A percentile compares a stretch with the other conserved stretches of the same genome.
phyloP scores from a whole-genome alignment of 169 alveolate genomes.

The Toxoplasma gondii region DNA sequence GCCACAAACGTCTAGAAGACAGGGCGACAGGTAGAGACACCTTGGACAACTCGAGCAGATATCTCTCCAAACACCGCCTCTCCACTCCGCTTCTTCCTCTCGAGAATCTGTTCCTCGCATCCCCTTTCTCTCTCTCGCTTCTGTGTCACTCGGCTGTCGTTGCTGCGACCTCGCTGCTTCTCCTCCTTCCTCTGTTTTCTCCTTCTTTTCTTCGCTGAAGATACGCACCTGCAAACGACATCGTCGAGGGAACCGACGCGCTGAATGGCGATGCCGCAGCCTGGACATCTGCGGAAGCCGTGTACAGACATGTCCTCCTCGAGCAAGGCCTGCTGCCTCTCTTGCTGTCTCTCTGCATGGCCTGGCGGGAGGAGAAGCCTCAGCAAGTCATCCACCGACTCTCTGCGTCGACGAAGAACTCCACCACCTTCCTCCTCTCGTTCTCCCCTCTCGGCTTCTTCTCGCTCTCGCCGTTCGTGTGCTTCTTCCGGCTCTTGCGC shows the following conservation, averaged over 20 bases:
- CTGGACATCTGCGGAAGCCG: conserved; percentile 36
- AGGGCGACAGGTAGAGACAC: too few species aligned
- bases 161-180: not conserved
- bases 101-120: too few species aligned
- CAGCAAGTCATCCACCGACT: not conserved
- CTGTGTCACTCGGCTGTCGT: not conserved
- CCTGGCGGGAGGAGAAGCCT: not conserved
- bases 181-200: not conserved
- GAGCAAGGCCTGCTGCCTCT: not conserved
- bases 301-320: not conserved
- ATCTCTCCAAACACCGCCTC: too few species aligned
- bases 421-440: not conserved
- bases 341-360: not conserved
- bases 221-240: not conserved
- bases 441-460: not conserved
- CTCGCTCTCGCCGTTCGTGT: not conserved
- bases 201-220: not conserved
- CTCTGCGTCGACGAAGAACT: not conserved
- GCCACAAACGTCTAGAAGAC: too few species aligned
- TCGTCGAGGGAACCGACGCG: conserved; percentile 35
- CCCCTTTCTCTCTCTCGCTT: too few species aligned
- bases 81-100: too few species aligned
- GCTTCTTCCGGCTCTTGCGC: not conserved
- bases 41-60: too few species aligned
- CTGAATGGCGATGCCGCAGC: conserved; percentile 36